A percentile compares a stretch with the other conserved stretches of the same genome.
Evolutionary conservation across 768 basidiomycete genomes (phyloP).

Genomic region (Cytidiella melzeri): DNA sequence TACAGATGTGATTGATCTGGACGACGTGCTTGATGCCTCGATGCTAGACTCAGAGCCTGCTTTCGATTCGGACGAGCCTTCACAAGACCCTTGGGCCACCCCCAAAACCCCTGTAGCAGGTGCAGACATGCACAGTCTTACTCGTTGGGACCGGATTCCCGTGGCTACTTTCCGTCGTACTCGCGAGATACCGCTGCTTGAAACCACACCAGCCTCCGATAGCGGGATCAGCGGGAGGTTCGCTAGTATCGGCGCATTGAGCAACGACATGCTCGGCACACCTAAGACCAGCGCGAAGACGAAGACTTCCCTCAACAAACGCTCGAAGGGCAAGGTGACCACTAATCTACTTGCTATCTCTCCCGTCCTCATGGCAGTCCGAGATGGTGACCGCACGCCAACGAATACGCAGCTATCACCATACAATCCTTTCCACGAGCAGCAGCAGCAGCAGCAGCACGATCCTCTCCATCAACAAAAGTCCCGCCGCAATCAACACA

Average conservation of each 20-base stretch:
- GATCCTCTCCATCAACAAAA: constrained; percentile 29
- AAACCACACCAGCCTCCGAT: constrained; percentile 31
- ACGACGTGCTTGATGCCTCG: constrained; percentile 74
- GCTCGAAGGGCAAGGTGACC: constrained; percentile 25
- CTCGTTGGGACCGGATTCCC: constrained; percentile 70
- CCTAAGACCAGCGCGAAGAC: constrained; percentile 10
- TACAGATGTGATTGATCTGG: constrained; percentile 54
- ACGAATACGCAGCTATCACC: constrained; percentile 26
- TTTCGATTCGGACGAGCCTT: constrained; percentile 1
- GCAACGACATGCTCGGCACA: constrained; percentile 11
- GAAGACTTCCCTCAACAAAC: constrained; percentile 12
- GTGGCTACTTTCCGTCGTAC: constrained; percentile 69
- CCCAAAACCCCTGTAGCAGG: constrained; percentile 21
- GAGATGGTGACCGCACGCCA: constrained; percentile 54
- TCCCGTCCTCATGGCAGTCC: constrained; percentile 46
- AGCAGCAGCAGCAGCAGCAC: constrained; percentile 19
- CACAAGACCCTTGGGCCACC: not conserved
- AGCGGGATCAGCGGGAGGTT: constrained; percentile 22
- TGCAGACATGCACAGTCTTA: constrained; percentile 43
- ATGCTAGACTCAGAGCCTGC: constrained; percentile 51
- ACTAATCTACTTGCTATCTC: constrained; percentile 36
- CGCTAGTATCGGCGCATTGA: constrained; percentile 27
- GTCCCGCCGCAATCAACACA: constrained; percentile 51
- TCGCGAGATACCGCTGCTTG: constrained; percentile 29
- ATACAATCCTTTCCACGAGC: constrained; percentile 19